Base-by-base conservation (phyloP, 768 basidiomycete genomes). In the Pleurotus platypus region DNA sequence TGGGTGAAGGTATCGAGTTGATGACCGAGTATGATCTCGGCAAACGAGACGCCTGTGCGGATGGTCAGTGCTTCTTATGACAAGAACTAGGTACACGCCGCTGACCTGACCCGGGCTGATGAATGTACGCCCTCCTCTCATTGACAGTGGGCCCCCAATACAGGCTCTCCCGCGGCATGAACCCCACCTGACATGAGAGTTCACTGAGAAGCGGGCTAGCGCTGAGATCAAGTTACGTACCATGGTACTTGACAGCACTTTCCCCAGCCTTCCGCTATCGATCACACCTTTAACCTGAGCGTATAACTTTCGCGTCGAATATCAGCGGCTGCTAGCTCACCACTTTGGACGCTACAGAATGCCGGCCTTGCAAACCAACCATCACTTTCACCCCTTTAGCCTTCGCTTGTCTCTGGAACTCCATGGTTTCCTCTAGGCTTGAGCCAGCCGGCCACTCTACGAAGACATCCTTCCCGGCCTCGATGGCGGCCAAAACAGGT, bases 381-480 rank as follows among this genome's bases (percentile, higher is more conserved):
- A 74, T 57, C 3, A 63, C 64, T 54, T 60, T 66, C 5, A 74
- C 61, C 0, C 71, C 69, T 40, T 66, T 67, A 42, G 38, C 53
- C 37, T 59, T 64, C 0, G 70, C 75, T 2, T 64, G 63, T 20
- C 67, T 64, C 2, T 72, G 71, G 5, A 77, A 60, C 55, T 71
- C 70, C 9, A 40, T 26, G 15, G 71, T 71, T 61, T 77, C 72
- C 30, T 63, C 53, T 7, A 70, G 38, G n/a, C 49, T 63, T 27
- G 46, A 61, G 1, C 73, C 76, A 15, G 63, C 69, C 3, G 76
- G 74, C 73, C 73, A 77, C 58, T 77, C 75, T 3, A 75, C 55
- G 49, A 75, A 76, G 30, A 75, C 58, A 26, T 69, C 58, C 59
- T 76, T 77, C 24, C 70, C 71, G 16, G 69, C 69, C 18, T 66